Evolutionary conservation across 208 protist species (phyloP), one percentile per base, ranked within the genome.

Genomic region (Acanthamoeba castellanii): DNA sequence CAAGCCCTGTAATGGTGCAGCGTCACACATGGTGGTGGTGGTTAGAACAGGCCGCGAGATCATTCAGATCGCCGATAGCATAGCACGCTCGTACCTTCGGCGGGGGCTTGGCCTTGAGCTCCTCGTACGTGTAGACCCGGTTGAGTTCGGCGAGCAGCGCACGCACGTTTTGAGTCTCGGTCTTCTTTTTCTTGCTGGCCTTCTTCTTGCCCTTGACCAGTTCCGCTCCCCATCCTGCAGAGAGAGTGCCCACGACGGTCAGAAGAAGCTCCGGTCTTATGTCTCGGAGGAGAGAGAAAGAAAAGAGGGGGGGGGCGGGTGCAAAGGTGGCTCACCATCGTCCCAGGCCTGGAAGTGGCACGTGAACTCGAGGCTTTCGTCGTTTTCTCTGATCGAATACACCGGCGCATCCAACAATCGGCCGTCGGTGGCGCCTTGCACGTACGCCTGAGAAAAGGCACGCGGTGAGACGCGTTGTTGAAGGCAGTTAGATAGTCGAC

Each of bases 311-410:
- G 72, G 32, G 34, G 8, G 34, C 18, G 25, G 87, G 61, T 72
- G 16, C 3, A 25, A 42, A 16, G 55, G 55, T 18, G 45, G 32
- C n/a, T 16, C 14, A 61, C 89, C 91, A 13, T 85, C 74, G 37
- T 94, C 70, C 91, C 91, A 94, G 30, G 70, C 91, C 74, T 87
- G 91, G 91, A 94, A 94, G 70, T 94, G 66, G 72, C 91, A 87
- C 13, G 91, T 94, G 74, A 94, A 94, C 74, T 87, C 72, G n/a
- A 61, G 66, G 25, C 42, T 45, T 61, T 94, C 91, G 30, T 85
- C 64, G 34, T 55, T 55, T 22, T 81, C 91, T 59, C 55, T 59
- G 37, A 94, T 72, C 27, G 70, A 25, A 30, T 94, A 94, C 13
- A 94, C 55, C 34, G 91, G 91, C 27, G 91, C 52, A 30, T 94